A percentile compares a stretch with the other conserved stretches of the same genome.
These are phyloP conservation scores for Globisporangium paroecandrum DNA, from an alignment of 352 stramenopile species.

Conservation along the genomic window DNA sequence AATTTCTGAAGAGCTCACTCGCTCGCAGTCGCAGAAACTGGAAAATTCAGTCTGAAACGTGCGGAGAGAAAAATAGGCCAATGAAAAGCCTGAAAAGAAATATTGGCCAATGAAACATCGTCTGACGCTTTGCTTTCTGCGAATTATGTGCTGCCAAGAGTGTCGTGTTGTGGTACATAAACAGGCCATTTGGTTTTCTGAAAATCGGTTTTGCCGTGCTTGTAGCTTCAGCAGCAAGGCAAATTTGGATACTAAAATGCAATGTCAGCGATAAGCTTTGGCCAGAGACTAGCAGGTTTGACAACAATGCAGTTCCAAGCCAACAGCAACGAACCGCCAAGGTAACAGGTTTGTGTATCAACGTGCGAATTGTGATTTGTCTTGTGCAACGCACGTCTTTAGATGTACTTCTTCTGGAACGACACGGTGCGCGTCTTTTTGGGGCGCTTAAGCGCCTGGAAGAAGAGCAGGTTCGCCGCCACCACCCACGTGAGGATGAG, in stretches of 20 bases:
- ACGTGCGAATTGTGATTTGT: not conserved
- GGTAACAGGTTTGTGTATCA: not conserved
- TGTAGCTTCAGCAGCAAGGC: too few species aligned
- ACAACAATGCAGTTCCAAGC: not conserved
- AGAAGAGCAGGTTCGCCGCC: slow-evolving; percentile 29
- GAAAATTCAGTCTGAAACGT: slow-evolving; percentile 7
- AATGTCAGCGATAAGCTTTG: too few species aligned
- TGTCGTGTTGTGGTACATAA: not conserved
- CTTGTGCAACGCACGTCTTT: not conserved
- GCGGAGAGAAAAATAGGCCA: slow-evolving; percentile 1
- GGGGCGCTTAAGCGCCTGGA: slow-evolving; percentile 68
- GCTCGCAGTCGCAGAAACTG: slow-evolving; percentile 2
- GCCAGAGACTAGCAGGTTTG: too few species aligned
- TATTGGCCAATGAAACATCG: not conserved
- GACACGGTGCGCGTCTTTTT: slow-evolving; percentile 55
- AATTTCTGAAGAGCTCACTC: slow-evolving; percentile 5
- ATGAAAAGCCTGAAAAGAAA: not conserved
- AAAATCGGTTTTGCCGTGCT: too few species aligned
- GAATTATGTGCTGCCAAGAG: not conserved
- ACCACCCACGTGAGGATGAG: slow-evolving; percentile 35
- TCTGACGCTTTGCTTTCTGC: not conserved
- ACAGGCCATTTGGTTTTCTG: not conserved
- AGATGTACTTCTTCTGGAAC: slow-evolving; percentile 47
- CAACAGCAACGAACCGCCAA: not conserved
- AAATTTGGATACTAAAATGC: too few species aligned